Percentiles rank a stretch among this genome's conserved stretches.
Evolutionary conservation across 2,329 filamentous ascomycete species (phyloP).

Genomic region (Monilinia vaccinii-corymbosi): DNA sequence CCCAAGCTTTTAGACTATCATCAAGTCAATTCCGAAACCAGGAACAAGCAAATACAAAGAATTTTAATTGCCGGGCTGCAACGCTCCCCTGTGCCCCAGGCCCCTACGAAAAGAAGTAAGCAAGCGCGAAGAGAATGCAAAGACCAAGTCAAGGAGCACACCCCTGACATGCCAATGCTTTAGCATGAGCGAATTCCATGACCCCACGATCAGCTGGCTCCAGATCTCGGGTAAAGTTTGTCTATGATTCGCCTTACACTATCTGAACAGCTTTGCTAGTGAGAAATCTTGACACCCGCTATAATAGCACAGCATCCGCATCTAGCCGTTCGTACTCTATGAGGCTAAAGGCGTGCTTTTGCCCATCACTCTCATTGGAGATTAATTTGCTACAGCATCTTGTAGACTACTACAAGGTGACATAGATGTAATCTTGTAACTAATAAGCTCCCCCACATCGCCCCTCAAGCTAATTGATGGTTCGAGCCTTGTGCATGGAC

Average conservation of each 20-base stretch:
- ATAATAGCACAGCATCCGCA: slow-evolving; percentile 1
- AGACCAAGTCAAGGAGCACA: neutral
- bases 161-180: neutral
- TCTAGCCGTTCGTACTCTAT: slow-evolving; percentile 1
- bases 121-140: slow-evolving; percentile 8
- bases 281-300: slow-evolving; percentile 4
- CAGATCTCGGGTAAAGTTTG: slow-evolving; percentile 10
- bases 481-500: neutral
- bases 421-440: neutral
- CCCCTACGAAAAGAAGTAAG: slow-evolving; percentile 3
- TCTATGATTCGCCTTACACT: neutral
- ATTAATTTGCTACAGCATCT: neutral
- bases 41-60: slow-evolving; percentile 4
- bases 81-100: neutral
- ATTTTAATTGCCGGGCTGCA: neutral
- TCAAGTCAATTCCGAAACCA: neutral
- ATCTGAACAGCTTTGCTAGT: neutral
- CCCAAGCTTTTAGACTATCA: neutral
- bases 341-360: neutral
- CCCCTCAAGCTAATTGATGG: neutral
- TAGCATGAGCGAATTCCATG: neutral
- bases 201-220: slow-evolving; percentile 9
- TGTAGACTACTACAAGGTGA: neutral
- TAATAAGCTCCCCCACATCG: neutral
- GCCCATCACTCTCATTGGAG: neutral